These are phyloP conservation scores for Komagataella pastoris DNA, from an alignment of 805 yeast genomes.

Conservation along the genomic window DNA sequence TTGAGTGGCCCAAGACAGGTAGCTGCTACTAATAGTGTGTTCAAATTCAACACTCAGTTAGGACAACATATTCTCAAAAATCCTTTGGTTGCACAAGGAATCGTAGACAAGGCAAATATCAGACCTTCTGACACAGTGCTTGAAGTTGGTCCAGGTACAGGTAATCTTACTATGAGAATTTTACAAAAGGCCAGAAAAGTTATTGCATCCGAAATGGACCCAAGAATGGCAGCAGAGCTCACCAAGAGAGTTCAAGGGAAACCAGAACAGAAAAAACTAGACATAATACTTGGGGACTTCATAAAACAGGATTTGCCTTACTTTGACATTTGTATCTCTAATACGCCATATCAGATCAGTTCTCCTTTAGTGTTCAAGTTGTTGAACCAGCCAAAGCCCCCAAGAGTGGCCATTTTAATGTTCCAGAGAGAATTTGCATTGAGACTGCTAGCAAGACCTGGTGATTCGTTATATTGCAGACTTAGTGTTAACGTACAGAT, in stretches of 20 bases:
- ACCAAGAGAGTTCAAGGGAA: constrained; percentile 97
- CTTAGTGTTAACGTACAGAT: constrained; percentile 94
- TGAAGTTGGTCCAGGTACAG: constrained; percentile 99
- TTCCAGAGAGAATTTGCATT: constrained; percentile 96
- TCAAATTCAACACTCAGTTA: constrained; percentile 91
- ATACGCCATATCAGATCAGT: constrained; percentile 95
- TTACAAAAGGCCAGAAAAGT: constrained; percentile 87
- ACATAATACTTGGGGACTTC: constrained; percentile 87
- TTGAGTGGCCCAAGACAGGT: constrained; percentile 30
- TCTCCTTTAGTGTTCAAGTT: constrained; percentile 92
- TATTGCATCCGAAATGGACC: constrained; percentile 97
- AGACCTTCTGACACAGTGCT: constrained; percentile 86
- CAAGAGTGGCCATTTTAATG: constrained; percentile 91
- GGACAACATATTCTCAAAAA: constrained; percentile 97
- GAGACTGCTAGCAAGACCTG: constrained; percentile 88
- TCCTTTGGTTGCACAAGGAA: constrained; percentile 95
- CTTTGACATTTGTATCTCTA: constrained; percentile 91
- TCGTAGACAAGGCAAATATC: constrained; percentile 90
- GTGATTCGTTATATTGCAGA: constrained; percentile 88
- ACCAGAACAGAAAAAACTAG: constrained; percentile 84
- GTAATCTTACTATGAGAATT: constrained; percentile 88
- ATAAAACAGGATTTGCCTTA: constrained; percentile 93
- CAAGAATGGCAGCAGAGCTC: constrained; percentile 98
- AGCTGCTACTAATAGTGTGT: constrained; percentile 71
- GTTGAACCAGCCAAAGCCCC: constrained; percentile 84